Conservation (phyloP, 2,329 filamentous ascomycete species). For the Colletotrichum musae region DNA sequence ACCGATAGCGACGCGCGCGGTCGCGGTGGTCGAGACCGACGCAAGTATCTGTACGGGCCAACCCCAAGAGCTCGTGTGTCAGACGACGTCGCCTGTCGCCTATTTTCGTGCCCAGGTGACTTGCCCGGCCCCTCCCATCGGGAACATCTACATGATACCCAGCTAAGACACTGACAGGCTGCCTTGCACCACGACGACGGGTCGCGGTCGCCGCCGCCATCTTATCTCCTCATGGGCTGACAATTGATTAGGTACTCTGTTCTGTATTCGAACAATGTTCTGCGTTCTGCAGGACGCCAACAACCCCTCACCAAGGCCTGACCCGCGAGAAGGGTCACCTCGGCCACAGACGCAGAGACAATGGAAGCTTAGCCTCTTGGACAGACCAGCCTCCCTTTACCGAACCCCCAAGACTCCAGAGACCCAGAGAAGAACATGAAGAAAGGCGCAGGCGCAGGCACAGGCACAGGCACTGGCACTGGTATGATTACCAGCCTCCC, state of each 20-base stretch:
- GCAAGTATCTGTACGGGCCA: conserved; percentile 9
- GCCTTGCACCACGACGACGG: neutral
- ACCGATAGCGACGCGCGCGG: conserved; percentile 22
- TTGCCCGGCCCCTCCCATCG: neutral
- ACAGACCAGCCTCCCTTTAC: neutral
- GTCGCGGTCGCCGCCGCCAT: conserved; percentile 6
- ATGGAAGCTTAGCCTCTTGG: neutral
- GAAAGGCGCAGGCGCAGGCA: neutral
- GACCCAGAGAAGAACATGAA: too few species aligned
- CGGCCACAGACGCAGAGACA: neutral
- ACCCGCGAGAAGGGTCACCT: neutral
- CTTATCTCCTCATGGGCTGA: conserved; percentile 30
- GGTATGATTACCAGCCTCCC: neutral
- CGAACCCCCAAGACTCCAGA: neutral
- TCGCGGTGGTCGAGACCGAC: neutral
- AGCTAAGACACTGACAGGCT: conserved; percentile 6
- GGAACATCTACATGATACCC: neutral
- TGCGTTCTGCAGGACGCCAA: conserved; percentile 33
- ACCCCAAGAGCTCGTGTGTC: conserved; percentile 6
- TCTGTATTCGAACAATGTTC: conserved; percentile 16
- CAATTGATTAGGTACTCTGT: neutral
- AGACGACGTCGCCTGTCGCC: conserved; percentile 16
- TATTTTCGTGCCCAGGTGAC: neutral
- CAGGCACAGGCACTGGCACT: too few species aligned
- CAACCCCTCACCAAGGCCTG: conserved; percentile 7